Base-by-base conservation (phyloP, 2,329 filamentous ascomycete species). In the Leptographium radiaticola region DNA sequence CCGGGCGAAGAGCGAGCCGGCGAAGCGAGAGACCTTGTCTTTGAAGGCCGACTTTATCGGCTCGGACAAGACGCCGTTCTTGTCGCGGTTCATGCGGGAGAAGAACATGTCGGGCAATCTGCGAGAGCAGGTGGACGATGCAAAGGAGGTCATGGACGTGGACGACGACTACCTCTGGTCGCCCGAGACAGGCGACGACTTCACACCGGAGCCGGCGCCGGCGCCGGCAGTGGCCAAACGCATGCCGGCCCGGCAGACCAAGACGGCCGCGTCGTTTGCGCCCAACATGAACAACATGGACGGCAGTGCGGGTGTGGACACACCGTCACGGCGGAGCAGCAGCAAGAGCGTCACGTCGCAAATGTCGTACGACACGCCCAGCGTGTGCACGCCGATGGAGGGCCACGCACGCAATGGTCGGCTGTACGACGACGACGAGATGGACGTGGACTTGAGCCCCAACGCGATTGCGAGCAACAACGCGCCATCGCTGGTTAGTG, bases 401-500 rank as follows among this genome's bases (percentile, higher is more conserved):
- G 31, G 59, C 48, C 59, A 59, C 36, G 60, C 59, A 30, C 62
- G 61, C 13, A 60, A 59, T 25, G 64, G 68, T 31, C 64, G 67
- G 45, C 62, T 74, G 42, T 76, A 75, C 58, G 55, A 50, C 15
- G 75, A 75, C 53, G 69, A 73, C 47, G 57, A 54, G 33, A 72
- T 81, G 63, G 79, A 82, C 53, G 72, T 74, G 48, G 80, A 86
- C 53, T 67, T 87, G 55, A 87, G 83, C 61, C 85, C 85, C 6
- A 81, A 81, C 61, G 85, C 83, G 0, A 69, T 83, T 46, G 75
- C 83, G 51, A 86, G 84, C 65, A 88, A 88, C 66, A 86, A 87
- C 59, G 85, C 86, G 10, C 86, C 86, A 25, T 89, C 84, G 61
- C 75, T 90, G 49, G 85, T 89, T 63, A 88, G 85, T 67, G 86